These are phyloP conservation scores for Voacanga thouarsii DNA, from an alignment of 257 asterid species.

Conservation along the genomic window DNA sequence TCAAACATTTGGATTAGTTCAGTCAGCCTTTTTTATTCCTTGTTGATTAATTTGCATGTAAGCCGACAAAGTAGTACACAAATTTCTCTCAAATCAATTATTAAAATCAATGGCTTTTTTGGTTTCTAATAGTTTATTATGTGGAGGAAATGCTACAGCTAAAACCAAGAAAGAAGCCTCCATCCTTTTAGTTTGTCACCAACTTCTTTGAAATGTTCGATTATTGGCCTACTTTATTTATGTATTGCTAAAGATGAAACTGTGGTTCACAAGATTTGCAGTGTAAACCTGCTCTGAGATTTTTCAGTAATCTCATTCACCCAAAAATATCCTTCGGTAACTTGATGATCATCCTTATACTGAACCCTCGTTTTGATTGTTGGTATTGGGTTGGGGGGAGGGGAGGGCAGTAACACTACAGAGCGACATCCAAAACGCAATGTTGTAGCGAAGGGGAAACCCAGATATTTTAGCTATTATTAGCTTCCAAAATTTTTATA, in stretches of 20 bases:
- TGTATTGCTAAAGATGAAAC: conserved; percentile 12
- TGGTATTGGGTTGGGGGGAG: too few relatives aligned
- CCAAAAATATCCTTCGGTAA: neutral
- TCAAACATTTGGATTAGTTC: conserved; percentile 66
- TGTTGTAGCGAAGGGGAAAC: too few relatives aligned
- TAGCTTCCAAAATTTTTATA: too few relatives aligned
- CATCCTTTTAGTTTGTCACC: conserved; percentile 44
- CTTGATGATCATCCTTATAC: neutral
- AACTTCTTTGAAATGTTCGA: conserved; percentile 18
- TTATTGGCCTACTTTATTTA: conserved; percentile 13
- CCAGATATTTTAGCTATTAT: too few relatives aligned
- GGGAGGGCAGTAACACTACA: too few relatives aligned
- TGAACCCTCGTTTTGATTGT: neutral
- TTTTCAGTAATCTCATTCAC: neutral
- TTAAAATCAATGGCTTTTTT: conserved; percentile 37
- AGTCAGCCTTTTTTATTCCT: conserved; percentile 20
- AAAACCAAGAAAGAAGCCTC: conserved; percentile 40
- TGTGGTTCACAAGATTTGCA: neutral
- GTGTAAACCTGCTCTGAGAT: neutral
- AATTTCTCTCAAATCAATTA: conserved; percentile 31
- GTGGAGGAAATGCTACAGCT: conserved; percentile 32
- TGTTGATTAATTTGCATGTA: conserved; percentile 14
- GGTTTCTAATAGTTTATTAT: conserved; percentile 25
- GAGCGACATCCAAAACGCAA: too few relatives aligned
- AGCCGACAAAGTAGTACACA: conserved; percentile 39